Evolutionary conservation across 192 early-diverging fungal species (phyloP).

Genomic region (Coemansia sp.): DNA sequence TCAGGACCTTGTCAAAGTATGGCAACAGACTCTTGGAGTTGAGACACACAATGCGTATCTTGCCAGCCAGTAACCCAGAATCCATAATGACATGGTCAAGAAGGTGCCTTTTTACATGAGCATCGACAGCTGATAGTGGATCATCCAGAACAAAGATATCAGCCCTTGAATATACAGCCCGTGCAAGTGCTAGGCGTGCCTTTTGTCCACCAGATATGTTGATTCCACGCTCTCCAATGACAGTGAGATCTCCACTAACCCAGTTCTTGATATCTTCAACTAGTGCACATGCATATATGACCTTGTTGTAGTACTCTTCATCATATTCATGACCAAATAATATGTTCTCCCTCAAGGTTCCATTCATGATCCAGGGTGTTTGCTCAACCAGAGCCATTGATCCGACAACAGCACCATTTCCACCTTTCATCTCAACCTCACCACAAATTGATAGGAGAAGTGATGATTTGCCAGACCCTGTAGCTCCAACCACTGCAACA

Average conservation of each 20-base stretch:
- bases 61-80: constrained; percentile 10
- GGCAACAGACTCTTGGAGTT: constrained; percentile 77
- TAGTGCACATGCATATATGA: constrained; percentile 59
- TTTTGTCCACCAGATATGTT: constrained; percentile 28
- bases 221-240: constrained; percentile 37
- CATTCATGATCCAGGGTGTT: constrained; percentile 66
- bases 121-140: constrained; percentile 83
- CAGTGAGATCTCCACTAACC: constrained; percentile 37
- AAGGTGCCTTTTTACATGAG: constrained; percentile 63
- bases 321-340: constrained; percentile 19
- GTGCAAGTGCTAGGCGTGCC: constrained; percentile 15
- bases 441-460: constrained; percentile 78
- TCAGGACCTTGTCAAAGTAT: constrained; percentile 67
- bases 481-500: constrained; percentile 74
- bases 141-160: constrained; percentile 69
- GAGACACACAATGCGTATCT: constrained; percentile 77
- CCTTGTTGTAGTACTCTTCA: constrained; percentile 46
- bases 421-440: constrained; percentile 62
- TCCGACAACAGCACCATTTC: constrained; percentile 58
- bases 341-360: constrained; percentile 15
- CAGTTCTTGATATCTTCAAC: constrained; percentile 59
- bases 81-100: constrained; percentile 31
- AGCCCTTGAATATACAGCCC: constrained; percentile 17
- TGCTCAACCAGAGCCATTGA: constrained; percentile 77
- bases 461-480: constrained; percentile 84